These are phyloP conservation scores for Boletus nobilissimus DNA, from an alignment of 1,284 basidiomycete species.

Conservation along the genomic window DNA sequence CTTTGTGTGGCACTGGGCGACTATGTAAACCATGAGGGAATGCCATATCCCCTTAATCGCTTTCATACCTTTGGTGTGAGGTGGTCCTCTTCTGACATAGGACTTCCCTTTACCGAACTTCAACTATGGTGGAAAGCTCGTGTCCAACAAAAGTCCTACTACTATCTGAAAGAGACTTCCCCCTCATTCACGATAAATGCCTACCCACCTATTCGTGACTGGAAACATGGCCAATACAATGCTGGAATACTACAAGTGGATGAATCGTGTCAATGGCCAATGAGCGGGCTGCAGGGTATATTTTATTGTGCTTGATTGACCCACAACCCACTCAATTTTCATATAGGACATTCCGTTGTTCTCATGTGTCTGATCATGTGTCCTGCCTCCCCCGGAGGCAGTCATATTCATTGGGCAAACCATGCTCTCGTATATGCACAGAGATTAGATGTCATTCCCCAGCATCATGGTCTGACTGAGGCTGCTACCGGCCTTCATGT, in stretches of 20 bases:
- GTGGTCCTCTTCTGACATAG: neutral
- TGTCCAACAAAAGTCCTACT: neutral
- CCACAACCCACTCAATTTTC: neutral
- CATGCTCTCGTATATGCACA: conserved; percentile 4
- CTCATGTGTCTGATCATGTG: conserved; percentile 12
- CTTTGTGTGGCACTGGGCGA: neutral
- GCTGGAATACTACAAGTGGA: neutral
- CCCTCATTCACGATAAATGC: neutral
- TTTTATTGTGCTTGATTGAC: neutral
- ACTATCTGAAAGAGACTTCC: neutral
- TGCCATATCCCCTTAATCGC: too few species aligned
- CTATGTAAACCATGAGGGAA: neutral
- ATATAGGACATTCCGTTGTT: conserved; percentile 1
- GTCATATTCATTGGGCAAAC: neutral
- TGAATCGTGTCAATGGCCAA: neutral
- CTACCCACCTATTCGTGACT: neutral
- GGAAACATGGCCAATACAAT: neutral
- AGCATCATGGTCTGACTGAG: neutral
- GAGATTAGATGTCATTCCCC: conserved; percentile 3
- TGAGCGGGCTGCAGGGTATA: neutral
- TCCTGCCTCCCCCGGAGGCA: neutral
- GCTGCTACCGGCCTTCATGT: too few species aligned
- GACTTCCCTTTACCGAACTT: neutral
- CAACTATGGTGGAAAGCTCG: neutral
- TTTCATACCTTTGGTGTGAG: neutral